A percentile compares a stretch with the other conserved stretches of the same genome.
Evolutionary conservation across 1,284 basidiomycete genomes (phyloP).

Genomic region (Leccinum cinnamomeum): DNA sequence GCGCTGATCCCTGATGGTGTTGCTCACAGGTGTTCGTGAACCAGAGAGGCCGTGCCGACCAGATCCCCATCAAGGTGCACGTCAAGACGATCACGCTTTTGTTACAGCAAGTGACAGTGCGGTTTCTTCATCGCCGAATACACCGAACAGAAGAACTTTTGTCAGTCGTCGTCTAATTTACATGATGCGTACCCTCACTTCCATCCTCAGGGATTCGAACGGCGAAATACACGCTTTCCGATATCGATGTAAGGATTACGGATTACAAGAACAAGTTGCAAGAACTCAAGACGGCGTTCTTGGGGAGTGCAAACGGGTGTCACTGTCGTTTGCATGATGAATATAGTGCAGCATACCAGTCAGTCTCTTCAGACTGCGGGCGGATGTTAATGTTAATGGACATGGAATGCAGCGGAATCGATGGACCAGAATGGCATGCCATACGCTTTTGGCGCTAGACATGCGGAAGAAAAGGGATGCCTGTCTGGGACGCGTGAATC

Average conservation of each 20-base stretch:
- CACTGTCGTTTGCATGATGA: not conserved
- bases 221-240: not conserved
- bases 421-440: not conserved
- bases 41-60: not conserved
- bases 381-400: not conserved
- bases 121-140: not conserved
- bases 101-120: not conserved
- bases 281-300: too few species aligned
- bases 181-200: not conserved
- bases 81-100: too few species aligned
- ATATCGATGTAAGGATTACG: too few species aligned
- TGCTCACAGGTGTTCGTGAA: too few species aligned
- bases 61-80: too few species aligned
- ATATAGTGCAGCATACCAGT: not conserved
- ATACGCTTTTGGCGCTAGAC: too few species aligned
- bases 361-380: not conserved
- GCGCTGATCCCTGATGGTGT: too few species aligned
- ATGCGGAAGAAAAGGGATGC: not conserved
- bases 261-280: too few species aligned
- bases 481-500: not conserved
- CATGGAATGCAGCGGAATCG: not conserved
- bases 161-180: not conserved
- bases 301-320: too few species aligned
- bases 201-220: not conserved
- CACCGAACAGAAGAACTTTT: constrained; percentile 37